Conservation (phyloP, 768 basidiomycete species). For the Boletus vermiculosoides region DNA sequence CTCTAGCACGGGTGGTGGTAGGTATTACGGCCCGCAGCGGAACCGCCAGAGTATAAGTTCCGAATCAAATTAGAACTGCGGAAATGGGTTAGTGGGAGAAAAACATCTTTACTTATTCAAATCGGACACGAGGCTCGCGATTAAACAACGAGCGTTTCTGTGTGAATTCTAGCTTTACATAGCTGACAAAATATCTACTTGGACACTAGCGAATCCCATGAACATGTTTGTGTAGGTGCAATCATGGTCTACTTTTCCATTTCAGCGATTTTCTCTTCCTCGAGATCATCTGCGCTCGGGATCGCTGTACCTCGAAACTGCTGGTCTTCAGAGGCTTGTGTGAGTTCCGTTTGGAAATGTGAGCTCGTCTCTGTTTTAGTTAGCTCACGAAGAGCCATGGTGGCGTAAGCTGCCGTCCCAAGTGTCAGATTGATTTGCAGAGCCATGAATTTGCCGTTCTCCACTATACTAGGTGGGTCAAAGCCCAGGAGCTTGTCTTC, state of each 20-base stretch:
- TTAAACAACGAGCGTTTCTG: background rate
- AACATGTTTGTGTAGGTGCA: background rate
- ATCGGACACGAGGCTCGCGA: background rate
- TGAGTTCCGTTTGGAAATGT: slow-evolving; percentile 82
- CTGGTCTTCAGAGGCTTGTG: slow-evolving; percentile 78
- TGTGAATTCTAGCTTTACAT: background rate
- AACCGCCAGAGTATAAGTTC: background rate
- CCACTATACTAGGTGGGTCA: slow-evolving; percentile 62
- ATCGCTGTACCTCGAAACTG: slow-evolving; percentile 59
- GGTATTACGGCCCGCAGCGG: background rate
- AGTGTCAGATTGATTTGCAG: slow-evolving; percentile 83
- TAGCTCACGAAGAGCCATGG: slow-evolving; percentile 95
- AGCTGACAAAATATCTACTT: background rate
- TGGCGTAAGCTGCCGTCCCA: slow-evolving; percentile 92
- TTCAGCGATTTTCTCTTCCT: slow-evolving; percentile 13
- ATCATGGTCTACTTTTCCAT: slow-evolving; percentile 2
- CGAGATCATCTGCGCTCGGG: slow-evolving; percentile 24
- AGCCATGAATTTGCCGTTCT: slow-evolving; percentile 83
- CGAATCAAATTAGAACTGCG: background rate
- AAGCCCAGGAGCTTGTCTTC: slow-evolving; percentile 88
- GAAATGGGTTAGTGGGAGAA: background rate
- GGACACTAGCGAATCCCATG: background rate
- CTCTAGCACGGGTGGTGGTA: background rate
- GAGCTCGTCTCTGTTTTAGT: slow-evolving; percentile 96
- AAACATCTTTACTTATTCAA: background rate